Evolutionary conservation across 208 protist genomes (phyloP).

Genomic region (Wallacemonas sp.): DNA sequence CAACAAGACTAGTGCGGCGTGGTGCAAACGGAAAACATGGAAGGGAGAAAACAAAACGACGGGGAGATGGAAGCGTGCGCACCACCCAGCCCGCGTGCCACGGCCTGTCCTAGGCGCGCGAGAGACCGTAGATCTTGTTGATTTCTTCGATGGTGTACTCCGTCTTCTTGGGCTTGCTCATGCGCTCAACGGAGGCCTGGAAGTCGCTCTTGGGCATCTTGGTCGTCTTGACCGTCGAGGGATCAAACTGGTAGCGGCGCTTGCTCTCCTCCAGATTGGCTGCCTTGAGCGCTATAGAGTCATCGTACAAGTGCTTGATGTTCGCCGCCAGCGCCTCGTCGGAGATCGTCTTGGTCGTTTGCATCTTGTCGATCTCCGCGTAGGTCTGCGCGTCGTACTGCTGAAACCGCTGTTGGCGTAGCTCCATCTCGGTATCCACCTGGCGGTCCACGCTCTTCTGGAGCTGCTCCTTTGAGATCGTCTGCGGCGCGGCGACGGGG

Average conservation of each 20-base stretch:
- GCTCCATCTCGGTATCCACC: conserved; percentile 79
- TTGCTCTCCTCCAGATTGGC: conserved; percentile 64
- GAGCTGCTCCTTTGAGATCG: conserved; percentile 53
- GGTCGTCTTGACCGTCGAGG: conserved; percentile 27
- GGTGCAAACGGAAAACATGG: too few species aligned
- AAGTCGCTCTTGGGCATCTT: conserved; percentile 62
- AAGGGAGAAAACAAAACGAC: too few species aligned
- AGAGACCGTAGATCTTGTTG: conserved; percentile 85
- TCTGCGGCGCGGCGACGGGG: conserved; percentile 41
- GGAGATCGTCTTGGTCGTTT: conserved; percentile 25
- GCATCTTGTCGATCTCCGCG: conserved; percentile 7
- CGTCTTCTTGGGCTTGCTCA: conserved; percentile 80
- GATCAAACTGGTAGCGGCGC: conserved; percentile 63
- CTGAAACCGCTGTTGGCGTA: conserved; percentile 36
- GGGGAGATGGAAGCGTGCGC: too few species aligned
- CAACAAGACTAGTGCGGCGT: too few species aligned
- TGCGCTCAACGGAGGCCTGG: conserved; percentile 56
- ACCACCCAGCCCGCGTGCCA: too few species aligned
- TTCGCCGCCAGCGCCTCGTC: conserved; percentile 43
- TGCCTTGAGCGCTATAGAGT: conserved; percentile 57
- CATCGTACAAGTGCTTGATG: conserved; percentile 70
- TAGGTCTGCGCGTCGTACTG: conserved; percentile 36
- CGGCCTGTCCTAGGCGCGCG: too few species aligned
- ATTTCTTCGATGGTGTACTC: conserved; percentile 78
- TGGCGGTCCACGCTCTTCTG: conserved; percentile 76